phyloP scores from a whole-genome alignment of 2,329 filamentous ascomycete species.

The Aspergillus carbonarius region DNA sequence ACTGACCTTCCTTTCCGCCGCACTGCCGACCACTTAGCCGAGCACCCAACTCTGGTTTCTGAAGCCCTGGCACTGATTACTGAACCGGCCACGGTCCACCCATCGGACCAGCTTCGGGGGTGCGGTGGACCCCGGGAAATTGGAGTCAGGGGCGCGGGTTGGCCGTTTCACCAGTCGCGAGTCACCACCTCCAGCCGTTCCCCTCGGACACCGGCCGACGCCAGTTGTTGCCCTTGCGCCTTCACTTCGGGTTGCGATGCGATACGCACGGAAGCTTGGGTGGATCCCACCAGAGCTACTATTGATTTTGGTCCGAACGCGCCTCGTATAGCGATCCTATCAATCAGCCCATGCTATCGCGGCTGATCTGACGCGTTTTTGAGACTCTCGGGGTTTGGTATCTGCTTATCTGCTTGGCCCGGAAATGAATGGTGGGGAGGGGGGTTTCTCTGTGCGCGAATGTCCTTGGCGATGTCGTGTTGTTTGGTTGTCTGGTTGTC shows the following conservation, averaged over 20 bases:
- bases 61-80: not conserved
- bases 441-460: no score
- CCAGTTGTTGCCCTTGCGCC: not conserved
- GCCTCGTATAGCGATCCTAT: not conserved
- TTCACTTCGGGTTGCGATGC: not conserved
- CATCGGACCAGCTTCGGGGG: not conserved
- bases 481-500: no score
- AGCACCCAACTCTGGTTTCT: not conserved
- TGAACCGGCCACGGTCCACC: not conserved
- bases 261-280: not conserved
- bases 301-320: not conserved
- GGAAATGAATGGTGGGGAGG: no score
- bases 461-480: no score
- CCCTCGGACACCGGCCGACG: not conserved
- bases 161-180: not conserved
- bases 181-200: not conserved
- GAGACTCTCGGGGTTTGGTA: not conserved
- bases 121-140: not conserved
- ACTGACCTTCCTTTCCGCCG: not conserved
- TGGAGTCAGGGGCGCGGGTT: not conserved
- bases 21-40: not conserved
- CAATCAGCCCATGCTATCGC: not conserved
- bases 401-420: not conserved
- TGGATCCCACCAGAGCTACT: not conserved
- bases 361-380: not conserved